Percentiles rank a stretch among this genome's conserved stretches.
Conservation (phyloP, 169 alveolate genomes). For the Plasmodium blacklocki region DNA sequence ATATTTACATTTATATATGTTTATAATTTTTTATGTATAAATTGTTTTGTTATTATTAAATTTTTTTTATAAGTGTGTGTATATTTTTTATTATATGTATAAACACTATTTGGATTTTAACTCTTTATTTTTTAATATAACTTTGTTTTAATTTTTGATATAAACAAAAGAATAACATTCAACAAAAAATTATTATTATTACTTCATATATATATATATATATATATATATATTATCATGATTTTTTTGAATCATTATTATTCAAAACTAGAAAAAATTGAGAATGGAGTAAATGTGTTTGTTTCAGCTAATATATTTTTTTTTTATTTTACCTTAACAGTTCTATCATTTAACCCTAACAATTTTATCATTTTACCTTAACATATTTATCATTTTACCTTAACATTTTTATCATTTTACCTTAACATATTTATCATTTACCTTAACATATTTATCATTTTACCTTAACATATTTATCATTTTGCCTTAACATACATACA, state of each 20-base stretch:
- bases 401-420: neutral
- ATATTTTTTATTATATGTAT: no score
- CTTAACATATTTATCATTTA: constrained; percentile 10
- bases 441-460: constrained; percentile 4
- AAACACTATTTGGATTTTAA: no score
- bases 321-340: neutral
- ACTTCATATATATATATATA: no score
- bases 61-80: no score
- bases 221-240: no score
- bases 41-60: no score
- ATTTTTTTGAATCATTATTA: no score
- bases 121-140: no score
- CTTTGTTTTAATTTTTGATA: no score
- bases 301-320: neutral
- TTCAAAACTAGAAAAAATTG: no score
- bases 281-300: neutral
- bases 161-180: no score
- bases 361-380: constrained; percentile 8
- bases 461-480: neutral
- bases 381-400: constrained; percentile 3
- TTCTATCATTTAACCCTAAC: constrained; percentile 3
- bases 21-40: neutral
- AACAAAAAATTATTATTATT: no score
- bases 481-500: neutral
- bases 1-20: neutral